These are phyloP conservation scores for Orbilia blumenaviensis DNA, from an alignment of 2,329 filamentous ascomycete species.

Conservation along the genomic window DNA sequence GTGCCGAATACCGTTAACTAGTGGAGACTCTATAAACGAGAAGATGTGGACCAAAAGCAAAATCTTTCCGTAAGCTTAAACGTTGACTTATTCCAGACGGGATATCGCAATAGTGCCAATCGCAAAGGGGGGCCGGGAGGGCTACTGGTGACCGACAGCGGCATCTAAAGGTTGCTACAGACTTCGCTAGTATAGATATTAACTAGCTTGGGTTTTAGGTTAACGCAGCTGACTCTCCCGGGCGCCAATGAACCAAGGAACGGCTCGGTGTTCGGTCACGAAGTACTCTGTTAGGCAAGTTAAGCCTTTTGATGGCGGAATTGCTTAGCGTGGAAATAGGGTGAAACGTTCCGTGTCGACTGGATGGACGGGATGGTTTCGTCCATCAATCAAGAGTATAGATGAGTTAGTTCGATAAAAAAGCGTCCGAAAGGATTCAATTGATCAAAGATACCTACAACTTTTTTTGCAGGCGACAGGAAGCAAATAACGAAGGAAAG, in stretches of 20 bases:
- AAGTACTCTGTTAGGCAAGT: conserved; percentile 6
- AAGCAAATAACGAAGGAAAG: conserved; percentile 4
- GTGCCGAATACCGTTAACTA: conserved; percentile 21
- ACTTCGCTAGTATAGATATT: conserved; percentile 7
- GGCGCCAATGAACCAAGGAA: conserved; percentile 42
- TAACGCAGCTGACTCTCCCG: conserved; percentile 37
- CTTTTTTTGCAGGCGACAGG: conserved; percentile 15
- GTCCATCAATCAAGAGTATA: conserved; percentile 20
- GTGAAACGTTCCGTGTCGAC: conserved; percentile 52
- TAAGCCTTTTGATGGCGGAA: conserved; percentile 18
- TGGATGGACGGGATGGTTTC: not conserved
- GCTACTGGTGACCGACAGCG: conserved; percentile 12
- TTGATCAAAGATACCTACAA: not conserved
- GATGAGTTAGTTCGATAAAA: not conserved
- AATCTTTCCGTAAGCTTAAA: conserved; percentile 17
- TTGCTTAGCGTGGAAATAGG: conserved; percentile 13
- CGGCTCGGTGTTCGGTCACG: conserved; percentile 33
- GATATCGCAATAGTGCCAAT: conserved; percentile 54
- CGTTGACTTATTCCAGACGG: conserved; percentile 41
- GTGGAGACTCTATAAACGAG: conserved; percentile 17
- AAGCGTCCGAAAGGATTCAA: conserved; percentile 5
- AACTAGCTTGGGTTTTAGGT: conserved; percentile 10
- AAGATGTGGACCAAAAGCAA: conserved; percentile 10
- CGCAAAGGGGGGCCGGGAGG: conserved; percentile 17
- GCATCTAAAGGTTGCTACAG: conserved; percentile 20